Conservation (phyloP, 345 rosid species). For the Gossypium herbaceum region DNA sequence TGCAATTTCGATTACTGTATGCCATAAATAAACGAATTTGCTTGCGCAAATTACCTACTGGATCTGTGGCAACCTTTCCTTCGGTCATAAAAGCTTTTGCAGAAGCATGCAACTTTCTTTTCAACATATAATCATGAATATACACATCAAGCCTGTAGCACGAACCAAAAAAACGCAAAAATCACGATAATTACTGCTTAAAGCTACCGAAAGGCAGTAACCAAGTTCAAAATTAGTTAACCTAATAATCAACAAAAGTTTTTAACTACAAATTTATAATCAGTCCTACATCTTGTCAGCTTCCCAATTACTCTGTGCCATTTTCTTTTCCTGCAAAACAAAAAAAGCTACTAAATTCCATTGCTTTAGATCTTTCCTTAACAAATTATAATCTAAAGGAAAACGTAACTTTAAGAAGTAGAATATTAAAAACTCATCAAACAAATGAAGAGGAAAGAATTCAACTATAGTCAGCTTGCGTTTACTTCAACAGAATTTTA, state of each 20-base stretch:
- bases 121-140: constrained; percentile 66
- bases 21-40: no score
- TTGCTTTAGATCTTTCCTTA: constrained; percentile 17
- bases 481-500: background rate
- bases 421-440: background rate
- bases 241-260: background rate
- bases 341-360: background rate
- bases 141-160: constrained; percentile 63
- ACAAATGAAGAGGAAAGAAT: background rate
- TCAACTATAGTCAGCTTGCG: background rate
- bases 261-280: background rate
- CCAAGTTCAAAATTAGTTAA: no score
- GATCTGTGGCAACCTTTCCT: constrained; percentile 66
- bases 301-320: constrained; percentile 71
- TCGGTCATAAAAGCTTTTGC: constrained; percentile 70
- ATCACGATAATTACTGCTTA: background rate
- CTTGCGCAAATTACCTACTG: constrained; percentile 48
- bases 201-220: no score
- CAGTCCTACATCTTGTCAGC: constrained; percentile 56
- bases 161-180: background rate
- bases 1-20: no score
- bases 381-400: background rate
- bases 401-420: background rate
- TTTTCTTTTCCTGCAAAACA: constrained; percentile 6
- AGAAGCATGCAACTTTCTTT: constrained; percentile 59